Conservation (phyloP, 1,284 basidiomycete genomes). For the Inonotus obliquus region DNA sequence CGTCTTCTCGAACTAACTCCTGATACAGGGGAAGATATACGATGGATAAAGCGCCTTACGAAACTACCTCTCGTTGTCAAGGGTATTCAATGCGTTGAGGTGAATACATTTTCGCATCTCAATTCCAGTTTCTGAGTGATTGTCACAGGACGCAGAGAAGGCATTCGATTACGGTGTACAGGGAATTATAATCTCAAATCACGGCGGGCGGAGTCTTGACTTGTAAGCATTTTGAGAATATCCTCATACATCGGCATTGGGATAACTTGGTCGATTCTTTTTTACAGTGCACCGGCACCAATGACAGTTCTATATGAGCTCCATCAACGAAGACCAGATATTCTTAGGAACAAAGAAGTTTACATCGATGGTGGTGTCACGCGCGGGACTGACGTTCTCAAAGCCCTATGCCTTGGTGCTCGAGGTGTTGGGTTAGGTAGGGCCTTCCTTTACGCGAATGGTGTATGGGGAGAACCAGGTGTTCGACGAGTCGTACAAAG, state of each 20-base stretch:
- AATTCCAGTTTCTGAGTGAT: neutral
- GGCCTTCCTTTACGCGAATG: conserved; percentile 46
- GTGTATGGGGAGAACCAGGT: conserved; percentile 21
- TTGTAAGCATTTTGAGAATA: conserved; percentile 30
- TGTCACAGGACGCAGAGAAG: conserved; percentile 36
- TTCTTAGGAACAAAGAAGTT: conserved; percentile 34
- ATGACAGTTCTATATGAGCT: conserved; percentile 36
- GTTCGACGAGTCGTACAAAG: conserved; percentile 15
- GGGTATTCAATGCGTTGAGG: conserved; percentile 41
- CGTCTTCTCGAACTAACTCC: neutral
- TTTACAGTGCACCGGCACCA: conserved; percentile 11
- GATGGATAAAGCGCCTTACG: conserved; percentile 40
- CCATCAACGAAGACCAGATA: conserved; percentile 35
- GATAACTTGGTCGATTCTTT: conserved; percentile 23
- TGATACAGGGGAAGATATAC: conserved; percentile 28
- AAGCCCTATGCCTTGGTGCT: conserved; percentile 51
- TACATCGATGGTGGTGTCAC: conserved; percentile 51
- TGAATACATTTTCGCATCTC: conserved; percentile 17
- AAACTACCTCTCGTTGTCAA: conserved; percentile 48
- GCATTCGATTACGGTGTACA: conserved; percentile 46
- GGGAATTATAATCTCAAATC: conserved; percentile 48
- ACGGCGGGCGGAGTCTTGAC: conserved; percentile 34
- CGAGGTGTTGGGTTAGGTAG: conserved; percentile 50
- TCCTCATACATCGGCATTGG: conserved; percentile 31
- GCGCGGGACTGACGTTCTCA: conserved; percentile 47